Conservation (phyloP, 352 stramenopile species). For the Phytophthora chlamydospora region DNA sequence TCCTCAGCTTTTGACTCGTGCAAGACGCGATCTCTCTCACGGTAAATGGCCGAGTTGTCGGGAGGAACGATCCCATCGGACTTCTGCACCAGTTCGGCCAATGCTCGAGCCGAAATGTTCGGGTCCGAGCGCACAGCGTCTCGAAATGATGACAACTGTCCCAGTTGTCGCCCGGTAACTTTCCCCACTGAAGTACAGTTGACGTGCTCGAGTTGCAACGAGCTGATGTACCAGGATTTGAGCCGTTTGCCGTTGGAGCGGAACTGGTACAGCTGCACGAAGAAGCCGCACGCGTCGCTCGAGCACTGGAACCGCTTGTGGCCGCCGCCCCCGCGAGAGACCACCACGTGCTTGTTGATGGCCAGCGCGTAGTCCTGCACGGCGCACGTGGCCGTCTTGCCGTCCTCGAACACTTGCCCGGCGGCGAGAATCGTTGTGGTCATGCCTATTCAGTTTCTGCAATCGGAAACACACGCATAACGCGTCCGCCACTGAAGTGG, state of each 20-base stretch:
- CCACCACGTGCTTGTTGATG: background rate
- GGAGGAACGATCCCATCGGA: background rate
- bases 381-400: background rate
- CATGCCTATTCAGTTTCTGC: no score
- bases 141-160: background rate
- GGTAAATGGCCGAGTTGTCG: background rate
- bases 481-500: no score
- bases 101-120: background rate
- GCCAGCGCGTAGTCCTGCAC: slow-evolving; percentile 1
- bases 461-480: no score
- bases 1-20: background rate
- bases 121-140: background rate
- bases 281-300: background rate
- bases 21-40: background rate
- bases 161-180: background rate
- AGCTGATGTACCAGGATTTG: slow-evolving; percentile 2
- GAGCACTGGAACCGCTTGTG: slow-evolving; percentile 1
- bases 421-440: no score
- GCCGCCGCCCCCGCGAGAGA: background rate
- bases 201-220: slow-evolving; percentile 3
- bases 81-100: background rate
- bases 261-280: slow-evolving; percentile 3
- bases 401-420: background rate
- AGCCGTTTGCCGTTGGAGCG: background rate
- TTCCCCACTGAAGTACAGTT: slow-evolving; percentile 2